Percentiles rank a stretch among this genome's conserved stretches.
phyloP scores from a whole-genome alignment of 441 rosid species.

The Corymbia calophylla region DNA sequence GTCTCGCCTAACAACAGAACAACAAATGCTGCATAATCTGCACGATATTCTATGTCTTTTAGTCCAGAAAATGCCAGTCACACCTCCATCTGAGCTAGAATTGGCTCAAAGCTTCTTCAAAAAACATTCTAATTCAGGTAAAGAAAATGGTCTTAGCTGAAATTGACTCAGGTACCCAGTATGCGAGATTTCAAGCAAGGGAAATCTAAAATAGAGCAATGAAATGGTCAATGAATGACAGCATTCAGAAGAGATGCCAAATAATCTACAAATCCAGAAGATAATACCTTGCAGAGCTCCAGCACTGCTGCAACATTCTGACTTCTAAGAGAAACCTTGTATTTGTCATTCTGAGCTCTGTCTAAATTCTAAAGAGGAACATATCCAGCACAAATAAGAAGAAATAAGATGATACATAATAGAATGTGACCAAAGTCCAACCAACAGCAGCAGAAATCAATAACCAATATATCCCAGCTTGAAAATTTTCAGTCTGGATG shows the following conservation, averaged over 20 bases:
- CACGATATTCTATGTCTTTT: neutral
- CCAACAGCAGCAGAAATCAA: conserved; percentile 2
- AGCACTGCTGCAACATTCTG: conserved; percentile 57
- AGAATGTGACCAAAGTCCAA: neutral
- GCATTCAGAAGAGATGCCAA: neutral
- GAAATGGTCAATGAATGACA: neutral
- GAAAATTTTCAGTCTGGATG: neutral
- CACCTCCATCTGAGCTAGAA: neutral
- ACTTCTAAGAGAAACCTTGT: conserved; percentile 62
- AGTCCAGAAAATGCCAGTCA: neutral
- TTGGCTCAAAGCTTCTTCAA: neutral
- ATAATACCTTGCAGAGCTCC: conserved; percentile 81
- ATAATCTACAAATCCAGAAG: neutral
- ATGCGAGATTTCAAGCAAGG: neutral
- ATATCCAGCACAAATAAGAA: conserved; percentile 7
- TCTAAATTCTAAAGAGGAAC: conserved; percentile 54
- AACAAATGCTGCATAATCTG: neutral
- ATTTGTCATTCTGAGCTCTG: conserved; percentile 51
- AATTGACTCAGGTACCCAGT: neutral
- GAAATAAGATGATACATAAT: neutral
- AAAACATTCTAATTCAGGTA: neutral
- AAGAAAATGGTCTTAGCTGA: neutral
- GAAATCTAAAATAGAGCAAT: neutral
- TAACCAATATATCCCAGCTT: neutral
- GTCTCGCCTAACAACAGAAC: neutral